These are phyloP conservation scores for Monosporozyma unispora DNA, from an alignment of 805 yeast species.

Conservation along the genomic window DNA sequence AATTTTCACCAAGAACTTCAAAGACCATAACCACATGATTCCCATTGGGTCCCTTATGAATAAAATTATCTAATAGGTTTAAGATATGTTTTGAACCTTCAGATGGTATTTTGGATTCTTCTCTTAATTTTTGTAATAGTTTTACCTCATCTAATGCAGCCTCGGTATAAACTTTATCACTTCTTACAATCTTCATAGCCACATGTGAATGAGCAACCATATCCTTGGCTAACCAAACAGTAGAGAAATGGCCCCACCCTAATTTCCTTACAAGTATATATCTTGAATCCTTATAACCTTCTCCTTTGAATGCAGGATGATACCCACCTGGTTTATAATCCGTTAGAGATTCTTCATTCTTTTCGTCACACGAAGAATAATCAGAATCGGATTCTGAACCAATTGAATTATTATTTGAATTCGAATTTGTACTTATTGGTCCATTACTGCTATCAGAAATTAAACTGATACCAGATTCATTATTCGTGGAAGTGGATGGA, in stretches of 20 bases:
- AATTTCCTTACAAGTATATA: slow-evolving; percentile 79
- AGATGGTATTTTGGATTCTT: slow-evolving; percentile 29
- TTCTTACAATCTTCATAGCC: slow-evolving; percentile 88
- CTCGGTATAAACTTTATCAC: slow-evolving; percentile 84
- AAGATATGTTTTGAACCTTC: slow-evolving; percentile 80
- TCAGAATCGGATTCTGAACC: slow-evolving; percentile 17
- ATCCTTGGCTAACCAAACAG: slow-evolving; percentile 83
- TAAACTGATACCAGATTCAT: neutral
- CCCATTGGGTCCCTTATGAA: slow-evolving; percentile 86
- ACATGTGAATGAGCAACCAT: slow-evolving; percentile 54
- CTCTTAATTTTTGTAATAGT: slow-evolving; percentile 49
- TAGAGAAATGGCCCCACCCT: slow-evolving; percentile 99
- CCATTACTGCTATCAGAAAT: slow-evolving; percentile 12
- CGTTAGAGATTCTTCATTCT: slow-evolving; percentile 73
- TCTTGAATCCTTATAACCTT: slow-evolving; percentile 62
- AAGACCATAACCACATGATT: slow-evolving; percentile 93
- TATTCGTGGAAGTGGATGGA: neutral
- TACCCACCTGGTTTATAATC: slow-evolving; percentile 93
- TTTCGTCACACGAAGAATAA: slow-evolving; percentile 33
- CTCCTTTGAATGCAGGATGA: slow-evolving; percentile 90
- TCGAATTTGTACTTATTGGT: neutral
- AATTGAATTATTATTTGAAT: neutral
- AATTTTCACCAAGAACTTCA: slow-evolving; percentile 91
- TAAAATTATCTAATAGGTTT: slow-evolving; percentile 71
- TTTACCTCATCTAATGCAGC: slow-evolving; percentile 92